phyloP scores from a whole-genome alignment of 2,329 filamentous ascomycete species.

The Pseudogymnoascus destructans region DNA sequence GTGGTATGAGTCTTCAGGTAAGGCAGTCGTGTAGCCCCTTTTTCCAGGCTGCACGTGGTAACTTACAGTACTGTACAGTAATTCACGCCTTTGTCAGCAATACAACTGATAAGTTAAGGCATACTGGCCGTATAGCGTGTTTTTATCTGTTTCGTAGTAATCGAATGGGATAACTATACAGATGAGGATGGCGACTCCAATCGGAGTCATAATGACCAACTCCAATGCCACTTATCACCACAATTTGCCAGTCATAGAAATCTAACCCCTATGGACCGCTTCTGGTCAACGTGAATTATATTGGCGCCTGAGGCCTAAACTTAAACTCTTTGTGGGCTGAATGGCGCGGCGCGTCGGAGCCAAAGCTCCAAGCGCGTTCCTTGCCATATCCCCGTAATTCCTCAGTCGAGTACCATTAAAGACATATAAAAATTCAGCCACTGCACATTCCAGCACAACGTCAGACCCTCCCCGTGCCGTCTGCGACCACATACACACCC shows the following conservation, averaged over 20 bases:
- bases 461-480: background rate
- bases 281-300: background rate
- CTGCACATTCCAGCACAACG: background rate
- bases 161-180: background rate
- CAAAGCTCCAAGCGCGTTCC: constrained; percentile 6
- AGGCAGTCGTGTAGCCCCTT: background rate
- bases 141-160: background rate
- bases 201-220: background rate
- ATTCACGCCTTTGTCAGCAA: background rate
- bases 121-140: background rate
- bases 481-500: background rate
- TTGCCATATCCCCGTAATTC: constrained; percentile 2
- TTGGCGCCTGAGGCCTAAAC: background rate
- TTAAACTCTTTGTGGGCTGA: background rate
- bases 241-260: background rate
- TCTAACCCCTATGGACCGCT: background rate
- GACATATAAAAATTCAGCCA: background rate
- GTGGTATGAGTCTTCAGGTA: background rate
- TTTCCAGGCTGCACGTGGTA: background rate
- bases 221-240: background rate
- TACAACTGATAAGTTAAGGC: background rate
- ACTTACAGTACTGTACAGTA: too few species aligned
- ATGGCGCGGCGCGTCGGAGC: constrained; percentile 2
- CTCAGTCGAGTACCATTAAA: background rate
- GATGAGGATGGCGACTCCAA: background rate